Evolutionary conservation across 768 basidiomycete species (phyloP).

Genomic region (Mycena olivaceomarginata): DNA sequence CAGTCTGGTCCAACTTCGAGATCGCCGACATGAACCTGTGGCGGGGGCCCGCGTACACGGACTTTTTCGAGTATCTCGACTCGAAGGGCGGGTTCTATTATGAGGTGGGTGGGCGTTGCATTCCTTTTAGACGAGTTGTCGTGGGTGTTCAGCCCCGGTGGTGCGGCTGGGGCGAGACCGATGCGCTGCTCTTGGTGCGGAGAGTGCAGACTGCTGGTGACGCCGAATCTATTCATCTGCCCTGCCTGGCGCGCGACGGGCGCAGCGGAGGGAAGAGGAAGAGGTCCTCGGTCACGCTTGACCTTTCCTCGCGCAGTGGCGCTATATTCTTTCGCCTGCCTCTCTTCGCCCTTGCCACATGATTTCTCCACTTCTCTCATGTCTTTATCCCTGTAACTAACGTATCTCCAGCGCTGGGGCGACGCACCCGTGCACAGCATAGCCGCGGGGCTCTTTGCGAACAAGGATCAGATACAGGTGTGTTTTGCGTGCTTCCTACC

Average conservation of each 20-base stretch:
- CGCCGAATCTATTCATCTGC: no score
- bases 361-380: conserved; percentile 53
- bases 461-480: conserved; percentile 71
- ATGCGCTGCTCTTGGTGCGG: no score
- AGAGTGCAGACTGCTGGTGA: no score
- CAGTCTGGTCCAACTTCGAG: conserved; percentile 83
- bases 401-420: conserved; percentile 64
- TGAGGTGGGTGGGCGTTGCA: conserved; percentile 64
- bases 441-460: conserved; percentile 76
- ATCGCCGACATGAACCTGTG: conserved; percentile 82
- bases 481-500: neutral
- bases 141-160: no score
- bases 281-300: no score
- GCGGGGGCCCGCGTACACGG: conserved; percentile 77
- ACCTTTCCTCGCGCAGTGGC: no score
- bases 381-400: neutral
- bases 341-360: neutral
- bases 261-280: no score
- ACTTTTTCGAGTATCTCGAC: conserved; percentile 82
- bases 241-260: no score
- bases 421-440: conserved; percentile 85
- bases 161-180: no score
- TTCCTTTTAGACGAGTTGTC: conserved; percentile 54
- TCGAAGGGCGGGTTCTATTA: conserved; percentile 80
- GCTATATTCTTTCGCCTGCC: no score